A percentile compares a stretch with the other conserved stretches of the same genome.
These are phyloP conservation scores for Mucor piriformis DNA, from an alignment of 371 early-diverging fungal species.

Conservation along the genomic window DNA sequence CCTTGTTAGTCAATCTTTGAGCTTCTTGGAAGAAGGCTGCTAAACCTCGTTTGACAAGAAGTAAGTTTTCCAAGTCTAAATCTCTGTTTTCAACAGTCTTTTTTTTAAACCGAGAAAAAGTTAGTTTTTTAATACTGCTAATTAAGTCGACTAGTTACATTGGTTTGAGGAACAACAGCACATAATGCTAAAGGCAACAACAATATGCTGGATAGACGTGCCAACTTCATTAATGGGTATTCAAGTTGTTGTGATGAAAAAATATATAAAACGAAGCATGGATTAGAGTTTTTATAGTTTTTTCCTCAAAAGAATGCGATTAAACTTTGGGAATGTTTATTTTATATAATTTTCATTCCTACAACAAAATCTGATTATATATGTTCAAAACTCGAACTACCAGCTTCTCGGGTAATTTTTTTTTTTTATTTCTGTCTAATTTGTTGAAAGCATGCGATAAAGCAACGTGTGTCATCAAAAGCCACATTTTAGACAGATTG, in stretches of 20 bases:
- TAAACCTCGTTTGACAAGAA: background rate
- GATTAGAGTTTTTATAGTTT: background rate
- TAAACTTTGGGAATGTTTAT: background rate
- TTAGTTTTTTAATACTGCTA: no score
- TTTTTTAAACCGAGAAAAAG: background rate
- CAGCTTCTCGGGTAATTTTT: background rate
- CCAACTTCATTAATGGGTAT: slow-evolving; percentile 5
- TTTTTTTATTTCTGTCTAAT: no score
- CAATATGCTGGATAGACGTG: slow-evolving; percentile 3
- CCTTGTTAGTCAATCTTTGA: background rate
- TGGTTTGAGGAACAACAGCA: background rate
- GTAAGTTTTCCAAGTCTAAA: background rate
- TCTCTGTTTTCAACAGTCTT: background rate
- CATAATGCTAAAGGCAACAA: slow-evolving; percentile 14
- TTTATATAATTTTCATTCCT: background rate
- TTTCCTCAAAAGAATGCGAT: background rate
- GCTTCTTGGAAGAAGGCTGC: background rate
- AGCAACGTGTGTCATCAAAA: no score
- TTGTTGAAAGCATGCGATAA: no score
- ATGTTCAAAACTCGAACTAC: no score
- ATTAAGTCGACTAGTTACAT: no score
- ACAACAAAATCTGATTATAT: background rate
- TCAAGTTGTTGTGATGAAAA: background rate
- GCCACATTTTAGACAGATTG: no score
- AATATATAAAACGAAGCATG: no score